These are phyloP conservation scores for Podaxis mareebaensis DNA, from an alignment of 768 basidiomycete genomes.

Conservation along the genomic window DNA sequence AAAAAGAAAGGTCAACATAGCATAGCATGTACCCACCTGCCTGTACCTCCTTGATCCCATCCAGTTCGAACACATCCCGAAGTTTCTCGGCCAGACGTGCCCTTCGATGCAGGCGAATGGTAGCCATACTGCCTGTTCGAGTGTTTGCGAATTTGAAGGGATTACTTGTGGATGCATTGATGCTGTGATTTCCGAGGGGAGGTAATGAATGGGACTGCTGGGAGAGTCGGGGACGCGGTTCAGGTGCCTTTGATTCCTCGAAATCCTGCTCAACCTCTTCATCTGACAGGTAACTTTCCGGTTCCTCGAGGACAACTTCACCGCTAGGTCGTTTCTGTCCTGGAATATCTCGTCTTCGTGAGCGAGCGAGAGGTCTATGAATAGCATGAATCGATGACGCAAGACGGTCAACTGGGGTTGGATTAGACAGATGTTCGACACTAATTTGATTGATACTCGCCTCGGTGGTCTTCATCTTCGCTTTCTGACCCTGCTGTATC, in stretches of 20 bases:
- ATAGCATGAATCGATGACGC: constrained; percentile 90
- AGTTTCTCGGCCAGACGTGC: constrained; percentile 84
- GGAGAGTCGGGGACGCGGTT: constrained; percentile 26
- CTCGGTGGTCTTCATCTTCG: constrained; percentile 62
- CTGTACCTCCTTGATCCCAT: constrained; percentile 80
- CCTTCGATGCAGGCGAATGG: constrained; percentile 68
- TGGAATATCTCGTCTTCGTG: constrained; percentile 42
- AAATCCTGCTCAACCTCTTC: constrained; percentile 59
- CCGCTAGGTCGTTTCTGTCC: constrained; percentile 28
- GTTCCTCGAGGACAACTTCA: constrained; percentile 29
- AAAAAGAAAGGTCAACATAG: background rate
- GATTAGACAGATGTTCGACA: background rate
- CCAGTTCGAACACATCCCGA: constrained; percentile 82
- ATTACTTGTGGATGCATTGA: constrained; percentile 7
- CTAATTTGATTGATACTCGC: constrained; percentile 22
- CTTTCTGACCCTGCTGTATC: constrained; percentile 56
- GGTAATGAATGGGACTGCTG: constrained; percentile 17
- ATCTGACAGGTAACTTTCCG: constrained; percentile 40
- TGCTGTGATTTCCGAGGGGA: constrained; percentile 5
- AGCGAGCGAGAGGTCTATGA: constrained; percentile 76
- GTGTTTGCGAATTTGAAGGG: constrained; percentile 31
- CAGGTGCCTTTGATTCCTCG: constrained; percentile 48
- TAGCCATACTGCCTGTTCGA: constrained; percentile 67
- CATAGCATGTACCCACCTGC: constrained; percentile 53
- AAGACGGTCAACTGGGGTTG: constrained; percentile 43